Conservation (phyloP, 805 yeast species). For the Kluyveromyces aestuarii region DNA sequence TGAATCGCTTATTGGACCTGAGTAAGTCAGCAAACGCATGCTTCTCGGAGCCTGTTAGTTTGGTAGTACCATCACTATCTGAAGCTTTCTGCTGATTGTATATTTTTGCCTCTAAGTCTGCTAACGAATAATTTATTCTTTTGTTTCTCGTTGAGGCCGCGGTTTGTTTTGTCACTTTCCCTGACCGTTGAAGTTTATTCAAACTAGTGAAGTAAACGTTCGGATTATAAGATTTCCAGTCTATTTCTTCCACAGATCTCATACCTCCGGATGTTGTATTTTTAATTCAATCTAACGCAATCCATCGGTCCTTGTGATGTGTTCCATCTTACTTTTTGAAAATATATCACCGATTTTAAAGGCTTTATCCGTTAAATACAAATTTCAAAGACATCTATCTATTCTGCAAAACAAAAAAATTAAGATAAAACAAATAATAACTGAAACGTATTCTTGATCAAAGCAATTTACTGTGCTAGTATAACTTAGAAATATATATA, state of each 20-base stretch:
- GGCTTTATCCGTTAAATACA: no score
- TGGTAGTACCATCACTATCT: constrained; percentile 6
- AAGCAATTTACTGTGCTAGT: neutral
- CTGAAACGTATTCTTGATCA: no score
- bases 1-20: constrained; percentile 23
- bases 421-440: no score
- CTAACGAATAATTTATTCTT: constrained; percentile 27
- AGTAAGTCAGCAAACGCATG: constrained; percentile 23
- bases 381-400: no score
- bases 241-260: constrained; percentile 25
- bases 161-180: constrained; percentile 11
- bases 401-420: no score
- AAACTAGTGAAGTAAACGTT: constrained; percentile 23
- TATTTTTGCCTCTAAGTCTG: constrained; percentile 26
- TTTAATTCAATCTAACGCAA: neutral
- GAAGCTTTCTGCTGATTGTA: constrained; percentile 12
- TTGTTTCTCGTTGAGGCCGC: constrained; percentile 16
- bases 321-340: no score
- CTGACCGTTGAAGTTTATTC: constrained; percentile 2
- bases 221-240: constrained; percentile 25
- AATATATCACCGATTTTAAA: no score
- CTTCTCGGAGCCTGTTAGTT: constrained; percentile 11
- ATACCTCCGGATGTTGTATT: neutral
- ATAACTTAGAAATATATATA: neutral
- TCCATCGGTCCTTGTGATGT: no score